Percentiles rank a stretch among this genome's conserved stretches.
These are phyloP conservation scores for Conidiobolus incongruus DNA, from an alignment of 371 early-diverging fungal species.

Conservation along the genomic window DNA sequence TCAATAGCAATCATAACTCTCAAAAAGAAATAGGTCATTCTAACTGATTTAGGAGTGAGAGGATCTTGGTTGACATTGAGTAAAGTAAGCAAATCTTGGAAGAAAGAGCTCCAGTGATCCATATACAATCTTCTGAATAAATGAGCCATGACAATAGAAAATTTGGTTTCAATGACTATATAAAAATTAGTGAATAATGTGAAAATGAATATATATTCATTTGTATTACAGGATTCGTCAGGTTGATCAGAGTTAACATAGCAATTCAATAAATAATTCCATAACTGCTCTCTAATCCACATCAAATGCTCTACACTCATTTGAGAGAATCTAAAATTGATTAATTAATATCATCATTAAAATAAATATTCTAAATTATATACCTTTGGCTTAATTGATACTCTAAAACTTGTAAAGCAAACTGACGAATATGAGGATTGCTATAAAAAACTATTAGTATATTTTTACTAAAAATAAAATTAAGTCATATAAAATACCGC, in stretches of 20 bases:
- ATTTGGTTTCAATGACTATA: conserved; percentile 63
- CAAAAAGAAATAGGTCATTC: conserved; percentile 56
- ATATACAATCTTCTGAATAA: conserved; percentile 64
- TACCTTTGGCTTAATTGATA: no score
- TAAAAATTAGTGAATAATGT: neutral
- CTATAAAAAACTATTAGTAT: no score
- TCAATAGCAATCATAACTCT: conserved; percentile 61
- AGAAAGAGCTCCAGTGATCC: conserved; percentile 67
- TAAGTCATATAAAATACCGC: conserved; percentile 21
- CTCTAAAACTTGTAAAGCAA: no score
- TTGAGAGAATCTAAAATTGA: no score
- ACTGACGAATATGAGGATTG: no score
- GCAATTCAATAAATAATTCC: neutral
- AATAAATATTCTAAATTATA: no score
- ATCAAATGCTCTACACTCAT: no score
- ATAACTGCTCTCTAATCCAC: no score
- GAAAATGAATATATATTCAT: no score
- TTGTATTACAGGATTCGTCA: neutral
- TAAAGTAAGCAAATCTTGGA: conserved; percentile 56
- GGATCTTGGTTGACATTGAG: conserved; percentile 11
- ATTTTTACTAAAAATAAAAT: no score
- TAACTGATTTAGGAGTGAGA: conserved; percentile 15
- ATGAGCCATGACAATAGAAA: conserved; percentile 62
- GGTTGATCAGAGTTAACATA: neutral
- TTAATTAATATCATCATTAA: no score